Evolutionary conservation across 225 moss, liverwort and hornwort species (phyloP), one percentile per base, ranked within the genome.

Genomic region (Anthoceros angustus): DNA sequence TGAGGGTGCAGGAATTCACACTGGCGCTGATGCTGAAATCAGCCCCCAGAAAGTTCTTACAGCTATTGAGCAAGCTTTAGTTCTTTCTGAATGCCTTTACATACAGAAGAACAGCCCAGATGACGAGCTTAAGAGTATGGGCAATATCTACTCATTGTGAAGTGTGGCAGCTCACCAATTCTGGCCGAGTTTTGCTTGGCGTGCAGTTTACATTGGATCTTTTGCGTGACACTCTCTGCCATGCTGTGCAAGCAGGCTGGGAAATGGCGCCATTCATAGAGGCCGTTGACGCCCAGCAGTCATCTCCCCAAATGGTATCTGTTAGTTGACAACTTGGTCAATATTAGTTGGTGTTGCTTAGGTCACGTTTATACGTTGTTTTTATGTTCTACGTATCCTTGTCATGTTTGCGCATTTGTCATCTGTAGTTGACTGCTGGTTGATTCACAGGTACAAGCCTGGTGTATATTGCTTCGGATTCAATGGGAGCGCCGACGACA

Each of bases 201-300:
- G 12, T 42, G 20, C 39, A 40, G 65, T 42, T 41, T 23, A 65
- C 2, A 63, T 21, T 21, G 15, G 63, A 12, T 63, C 4, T 14
- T 24, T 12, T 66, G 8, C 12, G 41, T 66, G 12, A 18, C 42
- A 42, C n/a, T 12, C 43, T 69, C 25, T 38, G 63, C 64, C 65
- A 61, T 61, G 74, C 23, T 23, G 5, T 55, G 55, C 16, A 55
- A 15, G 69, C 77, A 94, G 93, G 82, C 41, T 98, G 95, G 91
- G 91, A 98, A 77, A 91, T 98, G 88, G 98, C 98, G 70, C 98
- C 98, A 10, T 98, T 81, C 43, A 92, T 98, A 69, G 98, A 98
- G 72, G 88, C 92, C 73, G 83, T 98, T 32, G 73, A 87, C 73
- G 78, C 71, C 61, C 98, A 98, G 66, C 81, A 68, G 64, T 78